Evolutionary conservation across 106 monocot genomes (phyloP).

Genomic region (Narthecium ossifragum): DNA sequence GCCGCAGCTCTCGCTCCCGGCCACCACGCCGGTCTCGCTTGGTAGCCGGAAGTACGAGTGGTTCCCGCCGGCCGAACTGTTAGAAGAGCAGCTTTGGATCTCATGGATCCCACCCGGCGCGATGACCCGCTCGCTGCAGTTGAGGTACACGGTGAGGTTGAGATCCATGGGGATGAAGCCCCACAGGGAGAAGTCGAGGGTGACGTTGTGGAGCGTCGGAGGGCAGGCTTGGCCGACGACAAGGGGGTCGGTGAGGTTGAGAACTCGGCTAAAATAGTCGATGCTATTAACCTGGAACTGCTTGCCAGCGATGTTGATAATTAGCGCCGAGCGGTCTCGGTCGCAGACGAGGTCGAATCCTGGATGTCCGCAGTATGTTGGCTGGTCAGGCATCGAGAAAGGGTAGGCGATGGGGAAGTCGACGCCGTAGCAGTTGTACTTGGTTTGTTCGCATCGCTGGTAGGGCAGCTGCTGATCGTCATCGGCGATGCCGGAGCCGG

Average conservation of each 20-base stretch:
- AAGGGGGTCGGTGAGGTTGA: not conserved
- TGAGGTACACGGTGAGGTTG: conserved; percentile 12
- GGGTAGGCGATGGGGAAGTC: conserved; percentile 4
- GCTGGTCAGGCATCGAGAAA: not conserved
- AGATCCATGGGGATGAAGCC: not conserved
- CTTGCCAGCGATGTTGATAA: not conserved
- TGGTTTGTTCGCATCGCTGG: not conserved
- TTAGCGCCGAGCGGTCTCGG: not conserved
- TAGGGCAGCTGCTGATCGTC: too few species aligned
- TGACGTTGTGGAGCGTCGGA: not conserved
- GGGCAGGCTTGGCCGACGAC: not conserved
- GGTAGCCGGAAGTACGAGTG: not conserved
- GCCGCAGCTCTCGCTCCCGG: not conserved
- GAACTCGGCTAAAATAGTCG: conserved; percentile 1
- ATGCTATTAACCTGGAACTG: conserved; percentile 8
- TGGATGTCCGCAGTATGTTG: conserved; percentile 9
- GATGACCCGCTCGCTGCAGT: conserved; percentile 4
- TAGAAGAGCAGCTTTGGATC: too few species aligned
- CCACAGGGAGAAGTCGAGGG: conserved; percentile 5
- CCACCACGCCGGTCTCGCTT: not conserved
- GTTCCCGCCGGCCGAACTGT: not conserved
- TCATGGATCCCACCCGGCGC: too few species aligned
- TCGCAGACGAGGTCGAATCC: conserved; percentile 2
- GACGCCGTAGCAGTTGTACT: not conserved
- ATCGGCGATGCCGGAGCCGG: too few species aligned